Base-by-base conservation (phyloP, 352 stramenopile genomes). In the Globisporangium polare region DNA sequence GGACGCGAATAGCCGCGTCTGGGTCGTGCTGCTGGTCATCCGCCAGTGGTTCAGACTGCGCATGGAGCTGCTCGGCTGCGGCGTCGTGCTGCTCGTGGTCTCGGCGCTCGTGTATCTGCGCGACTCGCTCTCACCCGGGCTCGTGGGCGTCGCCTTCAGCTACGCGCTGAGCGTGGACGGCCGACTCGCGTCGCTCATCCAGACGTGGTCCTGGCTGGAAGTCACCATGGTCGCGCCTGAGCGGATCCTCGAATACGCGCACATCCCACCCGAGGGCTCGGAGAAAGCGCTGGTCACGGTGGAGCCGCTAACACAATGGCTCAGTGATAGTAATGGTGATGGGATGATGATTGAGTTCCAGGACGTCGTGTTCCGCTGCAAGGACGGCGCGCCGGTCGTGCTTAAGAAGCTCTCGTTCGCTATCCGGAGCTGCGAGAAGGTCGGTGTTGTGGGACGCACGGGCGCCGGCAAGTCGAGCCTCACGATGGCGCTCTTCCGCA, bases 401-500 rank as follows among this genome's bases (percentile, higher is more conserved):
- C n/a, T n/a, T n/a, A n/a, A n/a, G n/a, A n/a, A n/a, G n/a, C n/a
- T n/a, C n/a, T n/a, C n/a, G n/a, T n/a, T n/a, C n/a, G n/a, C n/a
- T n/a, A n/a, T n/a, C n/a, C n/a, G n/a, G n/a, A n/a, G n/a, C n/a
- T n/a, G n/a, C n/a, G n/a, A n/a, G n/a, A n/a, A n/a, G n/a, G n/a
- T n/a, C n/a, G n/a, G n/a, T n/a, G n/a, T n/a, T n/a, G n/a, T n/a
- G n/a, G n/a, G n/a, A n/a, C 68, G 88, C 58, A 96, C 92, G 1
- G 89, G 90, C 27, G 78, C 76, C 18, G 90, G 90, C 59, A 95
- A 98, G 69, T 90, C 73, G 53, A 86, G 81, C 53, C 71, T 98
- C 13, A 90, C 89, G 13, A 81, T 92, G 54, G 89, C 92, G 27
- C 72, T 99, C 17, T 97, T 98, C 69, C 88, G 96, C n/a, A 74